Percentiles rank a stretch among this genome's conserved stretches.
phyloP scores from a whole-genome alignment of 345 rosid species.

The Linum lewisii region DNA sequence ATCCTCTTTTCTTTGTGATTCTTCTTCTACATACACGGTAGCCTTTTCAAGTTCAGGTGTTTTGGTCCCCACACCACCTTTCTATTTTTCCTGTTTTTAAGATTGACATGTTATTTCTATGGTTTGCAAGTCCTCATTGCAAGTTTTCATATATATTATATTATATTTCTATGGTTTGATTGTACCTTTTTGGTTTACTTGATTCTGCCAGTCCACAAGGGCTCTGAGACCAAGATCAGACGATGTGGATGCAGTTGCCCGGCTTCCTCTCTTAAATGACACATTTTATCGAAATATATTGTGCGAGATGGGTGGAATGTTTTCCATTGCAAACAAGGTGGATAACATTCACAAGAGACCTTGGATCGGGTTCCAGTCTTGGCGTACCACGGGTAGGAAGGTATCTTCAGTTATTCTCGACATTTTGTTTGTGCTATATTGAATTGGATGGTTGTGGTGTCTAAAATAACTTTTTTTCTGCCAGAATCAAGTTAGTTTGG shows the following conservation, averaged over 20 bases:
- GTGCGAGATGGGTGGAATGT: conserved; percentile 97
- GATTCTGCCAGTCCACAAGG: conserved; percentile 45
- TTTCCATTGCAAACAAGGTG: conserved; percentile 79
- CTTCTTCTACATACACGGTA: not conserved
- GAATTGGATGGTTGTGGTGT: not conserved
- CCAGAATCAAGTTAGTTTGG: not conserved
- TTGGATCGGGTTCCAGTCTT: conserved; percentile 99
- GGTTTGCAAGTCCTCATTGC: not conserved
- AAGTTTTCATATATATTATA: not conserved
- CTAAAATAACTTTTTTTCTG: not conserved
- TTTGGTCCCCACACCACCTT: not conserved
- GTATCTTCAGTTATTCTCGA: conserved; percentile 33
- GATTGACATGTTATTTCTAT: not conserved
- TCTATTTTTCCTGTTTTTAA: not conserved
- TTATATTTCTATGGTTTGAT: not conserved
- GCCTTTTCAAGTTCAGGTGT: not conserved
- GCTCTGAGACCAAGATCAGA: conserved; percentile 83
- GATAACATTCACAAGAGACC: conserved; percentile 91
- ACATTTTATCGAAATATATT: conserved; percentile 52
- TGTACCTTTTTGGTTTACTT: conserved; percentile 11
- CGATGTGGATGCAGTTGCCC: conserved; percentile 82
- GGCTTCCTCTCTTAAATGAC: conserved; percentile 64
- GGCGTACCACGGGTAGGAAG: conserved; percentile 97
- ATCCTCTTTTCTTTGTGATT: not conserved
- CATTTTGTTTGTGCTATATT: not conserved